Conservation (phyloP, 257 asterid genomes). For the Fraxinus excelsior region DNA sequence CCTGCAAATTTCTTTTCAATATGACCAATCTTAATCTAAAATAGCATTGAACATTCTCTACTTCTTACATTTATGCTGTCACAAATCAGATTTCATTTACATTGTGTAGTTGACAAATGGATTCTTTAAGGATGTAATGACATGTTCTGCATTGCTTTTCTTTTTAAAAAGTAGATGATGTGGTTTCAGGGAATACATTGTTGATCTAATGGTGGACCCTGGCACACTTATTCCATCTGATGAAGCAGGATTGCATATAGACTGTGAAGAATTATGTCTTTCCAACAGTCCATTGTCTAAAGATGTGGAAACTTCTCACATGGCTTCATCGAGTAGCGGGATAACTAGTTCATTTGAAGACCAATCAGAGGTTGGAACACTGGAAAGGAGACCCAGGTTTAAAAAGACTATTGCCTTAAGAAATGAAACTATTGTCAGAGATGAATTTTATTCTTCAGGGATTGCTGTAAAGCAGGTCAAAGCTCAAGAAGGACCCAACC, state of each 20-base stretch:
- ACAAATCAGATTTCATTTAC: conserved; percentile 20
- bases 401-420: conserved; percentile 32
- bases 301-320: conserved; percentile 39
- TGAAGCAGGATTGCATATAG: conserved; percentile 54
- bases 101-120: conserved; percentile 1
- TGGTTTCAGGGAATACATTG: conserved; percentile 86
- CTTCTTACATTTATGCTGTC: conserved; percentile 20
- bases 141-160: conserved; percentile 17
- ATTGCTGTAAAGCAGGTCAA: conserved; percentile 30
- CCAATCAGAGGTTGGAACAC: conserved; percentile 29
- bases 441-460: conserved; percentile 28
- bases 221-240: conserved; percentile 97
- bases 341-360: conserved; percentile 40
- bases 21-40: not conserved
- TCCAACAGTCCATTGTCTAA: conserved; percentile 28
- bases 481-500: conserved; percentile 31
- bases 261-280: conserved; percentile 37
- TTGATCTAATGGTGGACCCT: conserved; percentile 96
- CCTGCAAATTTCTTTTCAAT: conserved; percentile 13
- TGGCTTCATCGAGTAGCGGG: conserved; percentile 47
- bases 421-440: conserved; percentile 33
- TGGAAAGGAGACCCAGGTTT: conserved; percentile 38
- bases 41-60: conserved; percentile 10
- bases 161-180: conserved; percentile 26
- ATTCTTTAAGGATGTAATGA: conserved; percentile 15